Evolutionary conservation across 2,329 filamentous ascomycete species (phyloP).

Genomic region (Elsinoe batatas): DNA sequence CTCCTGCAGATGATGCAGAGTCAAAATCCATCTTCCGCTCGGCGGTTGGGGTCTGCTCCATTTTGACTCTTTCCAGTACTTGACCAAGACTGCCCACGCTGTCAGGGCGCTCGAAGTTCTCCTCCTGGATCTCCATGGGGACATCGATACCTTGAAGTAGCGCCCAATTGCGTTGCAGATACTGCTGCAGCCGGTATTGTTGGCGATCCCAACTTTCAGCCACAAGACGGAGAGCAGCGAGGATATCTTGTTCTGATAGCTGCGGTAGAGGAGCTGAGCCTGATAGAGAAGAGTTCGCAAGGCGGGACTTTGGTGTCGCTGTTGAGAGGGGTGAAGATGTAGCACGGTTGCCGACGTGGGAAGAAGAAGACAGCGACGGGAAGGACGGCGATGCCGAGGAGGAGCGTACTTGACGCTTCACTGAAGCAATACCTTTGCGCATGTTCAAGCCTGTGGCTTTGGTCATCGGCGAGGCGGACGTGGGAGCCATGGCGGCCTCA

Average conservation of each 20-base stretch:
- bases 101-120: conserved; percentile 36
- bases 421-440: conserved; percentile 24
- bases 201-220: conserved; percentile 43
- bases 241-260: conserved; percentile 41
- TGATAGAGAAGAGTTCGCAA: conserved; percentile 18
- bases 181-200: conserved; percentile 37
- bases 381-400: conserved; percentile 25
- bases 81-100: conserved; percentile 32
- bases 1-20: not conserved
- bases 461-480: conserved; percentile 16
- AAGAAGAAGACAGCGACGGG: conserved; percentile 14
- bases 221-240: conserved; percentile 38
- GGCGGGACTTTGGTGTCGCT: not conserved
- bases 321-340: conserved; percentile 17
- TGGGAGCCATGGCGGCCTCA: conserved; percentile 20
- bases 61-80: conserved; percentile 34
- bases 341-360: not conserved
- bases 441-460: conserved; percentile 19
- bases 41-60: conserved; percentile 35
- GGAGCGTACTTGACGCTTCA: conserved; percentile 24
- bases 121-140: conserved; percentile 36
- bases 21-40: conserved; percentile 32
- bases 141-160: conserved; percentile 35
- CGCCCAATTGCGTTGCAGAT: conserved; percentile 38
- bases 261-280: conserved; percentile 18